Evolutionary conservation across 208 protist species (phyloP).

Genomic region (Acanthamoeba royreba): DNA sequence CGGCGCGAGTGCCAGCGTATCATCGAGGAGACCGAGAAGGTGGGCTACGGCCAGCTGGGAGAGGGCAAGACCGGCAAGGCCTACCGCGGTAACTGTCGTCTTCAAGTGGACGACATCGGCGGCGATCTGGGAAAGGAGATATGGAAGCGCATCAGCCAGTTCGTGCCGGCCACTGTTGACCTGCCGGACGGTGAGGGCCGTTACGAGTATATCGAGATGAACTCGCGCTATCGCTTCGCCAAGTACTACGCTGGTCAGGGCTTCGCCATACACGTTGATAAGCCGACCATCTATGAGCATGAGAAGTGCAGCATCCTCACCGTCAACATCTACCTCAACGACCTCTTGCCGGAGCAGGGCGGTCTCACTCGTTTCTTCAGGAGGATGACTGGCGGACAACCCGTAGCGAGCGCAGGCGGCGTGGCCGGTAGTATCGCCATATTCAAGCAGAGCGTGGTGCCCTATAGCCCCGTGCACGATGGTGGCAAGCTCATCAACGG

Average conservation of each 20-base stretch:
- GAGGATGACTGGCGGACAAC: not conserved
- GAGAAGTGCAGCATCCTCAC: not conserved
- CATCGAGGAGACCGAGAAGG: not conserved
- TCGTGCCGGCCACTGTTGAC: not conserved
- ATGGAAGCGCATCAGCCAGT: not conserved
- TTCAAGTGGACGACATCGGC: not conserved
- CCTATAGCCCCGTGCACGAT: constrained; percentile 22
- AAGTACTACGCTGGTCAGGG: constrained; percentile 20
- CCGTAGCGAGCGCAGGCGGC: not conserved
- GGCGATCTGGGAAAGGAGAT: not conserved
- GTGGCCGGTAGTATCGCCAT: constrained; percentile 10
- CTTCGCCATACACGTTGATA: constrained; percentile 26
- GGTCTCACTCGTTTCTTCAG: constrained; percentile 1
- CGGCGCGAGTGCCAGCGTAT: not conserved
- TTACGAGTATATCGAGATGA: constrained; percentile 6
- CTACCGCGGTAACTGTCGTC: constrained; percentile 35
- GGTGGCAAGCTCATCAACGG: not conserved
- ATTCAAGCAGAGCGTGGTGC: constrained; percentile 28
- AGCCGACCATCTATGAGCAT: constrained; percentile 42
- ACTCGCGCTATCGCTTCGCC: constrained; percentile 33
- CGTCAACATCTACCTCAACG: constrained; percentile 44
- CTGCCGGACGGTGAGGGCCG: not conserved
- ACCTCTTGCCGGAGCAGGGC: constrained; percentile 17
- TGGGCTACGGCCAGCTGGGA: not conserved
- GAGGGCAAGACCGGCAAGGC: constrained; percentile 11